Evolutionary conservation across 2,329 filamentous ascomycete species (phyloP), one percentile per base, ranked within the genome.

Genomic region (Trichoderma hamatum): DNA sequence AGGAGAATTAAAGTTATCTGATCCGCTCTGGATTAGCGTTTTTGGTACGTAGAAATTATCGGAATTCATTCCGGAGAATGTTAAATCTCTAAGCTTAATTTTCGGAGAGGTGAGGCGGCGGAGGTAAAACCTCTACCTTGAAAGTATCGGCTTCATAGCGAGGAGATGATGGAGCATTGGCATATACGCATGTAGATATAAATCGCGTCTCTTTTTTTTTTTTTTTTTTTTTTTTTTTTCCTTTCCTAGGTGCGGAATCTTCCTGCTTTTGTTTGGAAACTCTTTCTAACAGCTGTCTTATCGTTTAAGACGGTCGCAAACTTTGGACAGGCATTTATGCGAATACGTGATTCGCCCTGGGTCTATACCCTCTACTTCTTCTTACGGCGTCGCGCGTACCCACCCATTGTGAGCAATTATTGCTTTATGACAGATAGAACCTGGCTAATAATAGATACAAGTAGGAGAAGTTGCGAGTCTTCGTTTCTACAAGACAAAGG

Each of bases 1-100:
- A 58, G 49, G 21, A n/a, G 24, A 3, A 67, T 58, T 67, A 58
- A 59, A 67, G 63, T 67, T 67, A 67, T 67, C 63, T 49, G 63
- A 67, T 67, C 63, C 63, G 54, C 16, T 36, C 2, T 1, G 36
- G 14, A 28, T 51, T 59, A 28, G 51, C 39, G 16, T 36, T 4
- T 21, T 19, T 36, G n/a, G 55, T 24, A 14, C 5, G 9, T 16
- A 16, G 6, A 21, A 6, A 59, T 5, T 5, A 11, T 56, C 59
- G 60, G 60, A 52, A 63, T 52, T 52, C 9, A 36, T n/a, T 63
- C 59, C 59, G 58, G 14, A 49, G 16, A 2, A 55, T 54, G 24
- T 54, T 24, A 19, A 28, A 26, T 28, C 7, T 24, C 26, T 26
- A 54, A 54, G 51, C 24, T 54, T 54, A 49, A n/a, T 43, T 43